Base-by-base conservation (phyloP, 2,329 filamentous ascomycete genomes). In the Teratosphaeriaceae sp. region DNA sequence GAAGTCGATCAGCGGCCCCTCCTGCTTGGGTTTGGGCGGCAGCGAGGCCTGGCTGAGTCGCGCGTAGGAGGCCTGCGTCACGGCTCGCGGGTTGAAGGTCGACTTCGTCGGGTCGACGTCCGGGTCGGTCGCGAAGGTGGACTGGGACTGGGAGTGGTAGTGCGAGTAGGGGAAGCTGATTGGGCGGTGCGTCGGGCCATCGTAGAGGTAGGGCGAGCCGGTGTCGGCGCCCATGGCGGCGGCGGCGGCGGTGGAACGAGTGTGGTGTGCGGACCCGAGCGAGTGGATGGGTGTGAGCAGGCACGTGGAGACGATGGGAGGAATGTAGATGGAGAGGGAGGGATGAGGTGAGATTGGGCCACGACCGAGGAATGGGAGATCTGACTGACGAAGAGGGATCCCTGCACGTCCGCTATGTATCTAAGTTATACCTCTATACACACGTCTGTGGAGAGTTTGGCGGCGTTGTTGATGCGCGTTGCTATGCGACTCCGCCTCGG, bases 41-140 rank as follows among this genome's bases (percentile, higher is more conserved):
- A 78, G 77, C 11, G 79, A 48, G 33, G 51, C 26, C 38, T 40
- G 44, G 21, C 35, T 53, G 76, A 58, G 79, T 70, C 71, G 38
- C 7, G 79, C 53, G 50, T 61, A 85, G 66, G 85, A 90, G 49
- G 86, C 84, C 60, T 88, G 77, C 18, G 88, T 89, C 38, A 88
- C 76, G 46, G 85, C 84, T 64, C 89, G 94, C 38, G 90, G 89
- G 57, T 96, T 88, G 65, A 94, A 94, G n/a, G 18, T 68, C n/a
- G n/a, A n/a, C n/a, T n/a, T n/a, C n/a, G n/a, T n/a, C n/a, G n/a
- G n/a, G n/a, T n/a, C n/a, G n/a, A n/a, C n/a, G n/a, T n/a, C n/a
- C n/a, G n/a, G n/a, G 18, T 34, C 31, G 9, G 31, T 34, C 58
- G 57, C 69, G 75, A 71, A 53, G 50, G 75, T 75, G 54, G 74